phyloP scores from a whole-genome alignment of 2,329 filamentous ascomycete species.

The Stromatinia cepivora region DNA sequence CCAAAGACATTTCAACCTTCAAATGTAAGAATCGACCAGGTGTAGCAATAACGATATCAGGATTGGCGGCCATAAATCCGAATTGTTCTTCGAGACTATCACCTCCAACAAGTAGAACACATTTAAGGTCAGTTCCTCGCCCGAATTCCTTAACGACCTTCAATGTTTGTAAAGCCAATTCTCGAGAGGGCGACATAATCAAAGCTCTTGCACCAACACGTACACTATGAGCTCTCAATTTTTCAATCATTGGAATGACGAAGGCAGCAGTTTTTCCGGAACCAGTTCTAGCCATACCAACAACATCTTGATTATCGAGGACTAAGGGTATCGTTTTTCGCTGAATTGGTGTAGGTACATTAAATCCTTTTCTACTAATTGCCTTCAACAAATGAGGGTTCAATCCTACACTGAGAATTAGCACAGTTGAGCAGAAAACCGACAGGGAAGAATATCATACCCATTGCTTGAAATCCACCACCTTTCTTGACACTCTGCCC shows the following conservation, averaged over 20 bases:
- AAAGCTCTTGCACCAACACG: constrained; percentile 84
- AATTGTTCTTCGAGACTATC: constrained; percentile 97
- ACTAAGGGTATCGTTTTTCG: constrained; percentile 93
- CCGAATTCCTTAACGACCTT: constrained; percentile 96
- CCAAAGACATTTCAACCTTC: constrained; percentile 93
- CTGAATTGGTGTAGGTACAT: constrained; percentile 95
- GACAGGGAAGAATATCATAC: constrained; percentile 46
- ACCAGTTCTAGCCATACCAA: constrained; percentile 98
- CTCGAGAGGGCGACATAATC: constrained; percentile 88
- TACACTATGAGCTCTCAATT: constrained; percentile 81
- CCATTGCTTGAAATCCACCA: constrained; percentile 96
- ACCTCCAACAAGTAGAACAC: constrained; percentile 88
- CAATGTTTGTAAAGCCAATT: constrained; percentile 89
- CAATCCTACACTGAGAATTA: constrained; percentile 54
- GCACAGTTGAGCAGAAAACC: constrained; percentile 17
- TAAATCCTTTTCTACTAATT: constrained; percentile 91
- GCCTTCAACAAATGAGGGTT: constrained; percentile 83
- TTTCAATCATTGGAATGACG: constrained; percentile 97
- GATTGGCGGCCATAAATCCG: constrained; percentile 86
- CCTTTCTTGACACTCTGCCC: constrained; percentile 89
- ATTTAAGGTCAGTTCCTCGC: constrained; percentile 85
- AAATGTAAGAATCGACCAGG: constrained; percentile 94
- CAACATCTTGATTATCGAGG: constrained; percentile 88
- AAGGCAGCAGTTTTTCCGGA: constrained; percentile 98
- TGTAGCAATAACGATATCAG: constrained; percentile 95